A percentile compares a stretch with the other conserved stretches of the same genome.
These are phyloP conservation scores for Tulasnella sp. DNA, from an alignment of 768 basidiomycete genomes.

Conservation along the genomic window DNA sequence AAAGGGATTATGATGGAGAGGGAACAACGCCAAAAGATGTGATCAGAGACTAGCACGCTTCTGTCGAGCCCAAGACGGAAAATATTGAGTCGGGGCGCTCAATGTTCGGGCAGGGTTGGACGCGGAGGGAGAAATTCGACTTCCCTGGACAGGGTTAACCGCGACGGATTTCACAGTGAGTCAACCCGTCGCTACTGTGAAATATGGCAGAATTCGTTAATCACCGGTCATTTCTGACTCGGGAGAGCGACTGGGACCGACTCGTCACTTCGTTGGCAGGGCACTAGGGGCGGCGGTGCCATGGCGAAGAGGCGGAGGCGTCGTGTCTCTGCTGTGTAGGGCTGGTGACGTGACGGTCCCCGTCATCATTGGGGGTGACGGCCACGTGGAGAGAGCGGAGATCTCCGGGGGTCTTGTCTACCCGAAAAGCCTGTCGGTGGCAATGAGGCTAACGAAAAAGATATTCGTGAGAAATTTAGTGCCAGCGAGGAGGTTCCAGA, in stretches of 20 bases:
- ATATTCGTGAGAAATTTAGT: neutral
- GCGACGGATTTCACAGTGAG: neutral
- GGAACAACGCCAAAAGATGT: neutral
- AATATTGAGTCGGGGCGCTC: neutral
- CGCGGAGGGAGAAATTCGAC: neutral
- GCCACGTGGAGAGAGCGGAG: neutral
- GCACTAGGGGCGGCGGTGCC: too few species aligned
- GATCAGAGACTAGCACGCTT: neutral
- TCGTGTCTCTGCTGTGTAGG: neutral
- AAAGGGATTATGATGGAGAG: neutral
- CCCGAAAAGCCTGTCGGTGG: neutral
- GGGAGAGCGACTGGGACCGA: neutral
- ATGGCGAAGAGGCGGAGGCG: neutral
- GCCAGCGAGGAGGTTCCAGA: neutral
- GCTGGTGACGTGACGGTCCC: neutral
- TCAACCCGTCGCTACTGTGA: neutral
- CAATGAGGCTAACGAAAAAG: neutral
- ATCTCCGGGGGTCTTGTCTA: neutral
- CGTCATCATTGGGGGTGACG: neutral
- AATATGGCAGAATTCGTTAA: neutral
- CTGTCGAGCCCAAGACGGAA: neutral
- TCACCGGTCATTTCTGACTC: too few species aligned
- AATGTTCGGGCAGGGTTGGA: neutral
- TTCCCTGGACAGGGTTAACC: neutral
- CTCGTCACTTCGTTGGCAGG: neutral